These are phyloP conservation scores for Psophocarpus tetragonolobus DNA, from an alignment of 306 rosid species.

Conservation along the genomic window DNA sequence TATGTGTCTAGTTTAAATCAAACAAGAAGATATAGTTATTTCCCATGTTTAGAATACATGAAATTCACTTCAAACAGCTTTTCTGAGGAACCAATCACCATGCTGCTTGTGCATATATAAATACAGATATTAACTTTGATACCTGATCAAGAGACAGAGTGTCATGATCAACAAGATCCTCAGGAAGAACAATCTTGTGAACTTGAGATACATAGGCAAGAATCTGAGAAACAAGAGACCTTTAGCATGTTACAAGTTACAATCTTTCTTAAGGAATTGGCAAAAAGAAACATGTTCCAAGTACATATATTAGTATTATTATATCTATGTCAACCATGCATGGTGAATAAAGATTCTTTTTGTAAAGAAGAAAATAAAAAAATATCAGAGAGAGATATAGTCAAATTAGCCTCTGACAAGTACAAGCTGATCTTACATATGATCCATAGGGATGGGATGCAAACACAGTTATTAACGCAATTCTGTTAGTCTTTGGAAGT, in stretches of 20 bases:
- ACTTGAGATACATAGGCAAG: slow-evolving; percentile 98
- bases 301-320: background rate
- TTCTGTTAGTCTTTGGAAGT: background rate
- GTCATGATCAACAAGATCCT: slow-evolving; percentile 61
- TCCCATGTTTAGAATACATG: slow-evolving; percentile 12
- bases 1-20: slow-evolving; percentile 3
- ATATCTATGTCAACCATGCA: slow-evolving; percentile 24
- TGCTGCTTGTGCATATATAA: background rate
- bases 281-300: background rate
- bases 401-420: slow-evolving; percentile 3
- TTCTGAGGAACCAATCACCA: background rate
- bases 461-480: slow-evolving; percentile 2
- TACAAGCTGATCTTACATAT: background rate
- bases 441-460: slow-evolving; percentile 1
- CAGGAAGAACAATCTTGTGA: slow-evolving; percentile 76
- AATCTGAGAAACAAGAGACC: slow-evolving; percentile 54
- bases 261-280: slow-evolving; percentile 23
- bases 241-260: too few species aligned
- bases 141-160: slow-evolving; percentile 69
- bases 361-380: background rate
- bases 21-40: slow-evolving; percentile 1
- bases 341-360: background rate
- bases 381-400: background rate
- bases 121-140: slow-evolving; percentile 31
- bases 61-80: slow-evolving; percentile 18